Percentiles rank a stretch among this genome's conserved stretches.
These are phyloP conservation scores for Rosa rugosa DNA, from an alignment of 306 rosid genomes.

Conservation along the genomic window DNA sequence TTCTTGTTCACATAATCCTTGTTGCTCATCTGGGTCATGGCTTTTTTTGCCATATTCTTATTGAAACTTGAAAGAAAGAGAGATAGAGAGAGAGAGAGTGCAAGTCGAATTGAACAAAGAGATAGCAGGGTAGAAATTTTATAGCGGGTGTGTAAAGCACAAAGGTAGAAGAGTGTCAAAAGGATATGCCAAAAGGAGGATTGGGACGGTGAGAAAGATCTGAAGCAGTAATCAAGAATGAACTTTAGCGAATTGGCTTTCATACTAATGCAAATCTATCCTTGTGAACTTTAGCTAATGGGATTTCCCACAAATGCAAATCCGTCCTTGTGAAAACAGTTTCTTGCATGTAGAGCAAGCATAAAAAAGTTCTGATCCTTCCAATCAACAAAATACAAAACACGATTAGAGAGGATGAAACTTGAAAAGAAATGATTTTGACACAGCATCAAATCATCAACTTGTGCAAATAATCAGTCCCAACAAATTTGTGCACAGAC, in stretches of 20 bases:
- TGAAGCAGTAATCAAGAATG: slow-evolving; percentile 28
- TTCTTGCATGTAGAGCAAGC: slow-evolving; percentile 29
- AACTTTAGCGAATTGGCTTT: not conserved
- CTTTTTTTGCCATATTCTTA: slow-evolving; percentile 23
- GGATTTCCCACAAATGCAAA: slow-evolving; percentile 21
- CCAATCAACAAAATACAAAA: slow-evolving; percentile 25
- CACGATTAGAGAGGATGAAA: not conserved
- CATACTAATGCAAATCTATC: not conserved
- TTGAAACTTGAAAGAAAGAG: slow-evolving; percentile 11
- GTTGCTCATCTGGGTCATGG: slow-evolving; percentile 13
- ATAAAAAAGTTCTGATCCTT: slow-evolving; percentile 21
- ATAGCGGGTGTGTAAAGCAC: slow-evolving; percentile 17
- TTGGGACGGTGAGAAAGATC: slow-evolving; percentile 50
- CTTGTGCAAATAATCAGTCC: not conserved
- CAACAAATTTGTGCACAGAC: not conserved
- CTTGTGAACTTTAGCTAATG: not conserved
- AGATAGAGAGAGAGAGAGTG: not conserved
- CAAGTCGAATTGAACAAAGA: slow-evolving; percentile 24
- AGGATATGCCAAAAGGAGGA: slow-evolving; percentile 30
- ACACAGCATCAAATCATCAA: not conserved
- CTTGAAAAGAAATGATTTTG: not conserved
- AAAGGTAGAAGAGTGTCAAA: slow-evolving; percentile 8
- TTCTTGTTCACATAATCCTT: slow-evolving; percentile 15
- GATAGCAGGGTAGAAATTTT: slow-evolving; percentile 12
- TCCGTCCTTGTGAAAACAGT: slow-evolving; percentile 15